These are phyloP conservation scores for Lachnellula cervina DNA, from an alignment of 2,329 filamentous ascomycete genomes.

Conservation along the genomic window DNA sequence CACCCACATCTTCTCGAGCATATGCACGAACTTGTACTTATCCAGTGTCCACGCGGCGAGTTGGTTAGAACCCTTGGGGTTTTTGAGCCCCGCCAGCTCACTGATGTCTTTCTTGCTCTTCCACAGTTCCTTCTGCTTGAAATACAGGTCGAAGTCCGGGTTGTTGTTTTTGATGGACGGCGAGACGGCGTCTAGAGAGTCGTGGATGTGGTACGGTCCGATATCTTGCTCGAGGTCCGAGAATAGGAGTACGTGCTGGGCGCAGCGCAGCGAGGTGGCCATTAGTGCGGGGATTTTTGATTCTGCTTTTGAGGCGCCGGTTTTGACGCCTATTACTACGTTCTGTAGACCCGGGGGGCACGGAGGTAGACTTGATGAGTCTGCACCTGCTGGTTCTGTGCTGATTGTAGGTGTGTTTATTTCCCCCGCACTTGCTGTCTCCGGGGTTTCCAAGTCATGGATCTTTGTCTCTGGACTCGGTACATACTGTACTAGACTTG, in stretches of 20 bases:
- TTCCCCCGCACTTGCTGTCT: too few relatives aligned
- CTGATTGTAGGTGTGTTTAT: too few relatives aligned
- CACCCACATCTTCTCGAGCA: slow-evolving; percentile 51
- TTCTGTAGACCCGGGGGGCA: background rate
- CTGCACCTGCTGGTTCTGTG: too few relatives aligned
- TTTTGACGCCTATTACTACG: background rate
- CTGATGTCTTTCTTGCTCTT: slow-evolving; percentile 41
- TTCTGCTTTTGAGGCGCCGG: background rate
- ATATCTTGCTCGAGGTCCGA: background rate
- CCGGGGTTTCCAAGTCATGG: too few relatives aligned
- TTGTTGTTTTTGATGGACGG: slow-evolving; percentile 39
- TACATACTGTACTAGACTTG: too few relatives aligned
- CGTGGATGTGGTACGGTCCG: slow-evolving; percentile 34
- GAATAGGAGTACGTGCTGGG: background rate
- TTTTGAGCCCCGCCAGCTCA: background rate
- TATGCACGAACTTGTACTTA: slow-evolving; percentile 59
- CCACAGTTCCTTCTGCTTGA: slow-evolving; percentile 39
- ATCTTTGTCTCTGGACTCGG: too few relatives aligned
- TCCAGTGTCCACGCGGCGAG: slow-evolving; percentile 49
- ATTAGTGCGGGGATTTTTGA: background rate
- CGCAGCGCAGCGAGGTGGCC: background rate
- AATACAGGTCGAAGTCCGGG: slow-evolving; percentile 45
- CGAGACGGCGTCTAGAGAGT: slow-evolving; percentile 42
- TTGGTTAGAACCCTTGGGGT: slow-evolving; percentile 25
- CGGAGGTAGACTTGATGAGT: background rate